Percentiles rank a stretch among this genome's conserved stretches.
phyloP scores from a whole-genome alignment of 2,329 filamentous ascomycete genomes.

The Coniochaeta ligniaria region DNA sequence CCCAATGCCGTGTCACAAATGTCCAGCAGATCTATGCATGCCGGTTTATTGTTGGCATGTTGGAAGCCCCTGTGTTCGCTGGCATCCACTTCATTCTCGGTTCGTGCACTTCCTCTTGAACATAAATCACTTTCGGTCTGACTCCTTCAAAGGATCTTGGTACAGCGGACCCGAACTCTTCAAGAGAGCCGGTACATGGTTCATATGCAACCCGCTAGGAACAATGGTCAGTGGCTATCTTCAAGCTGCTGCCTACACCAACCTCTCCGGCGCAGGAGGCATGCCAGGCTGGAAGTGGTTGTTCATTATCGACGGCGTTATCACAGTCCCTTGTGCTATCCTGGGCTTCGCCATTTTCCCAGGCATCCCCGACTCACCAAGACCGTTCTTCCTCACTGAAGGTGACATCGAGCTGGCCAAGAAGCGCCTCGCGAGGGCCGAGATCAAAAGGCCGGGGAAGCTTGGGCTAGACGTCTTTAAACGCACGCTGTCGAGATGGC shows the following conservation, averaged over 20 bases:
- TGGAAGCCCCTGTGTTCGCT: slow-evolving; percentile 9
- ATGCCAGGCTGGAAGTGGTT: slow-evolving; percentile 34
- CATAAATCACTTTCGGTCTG: too few relatives aligned
- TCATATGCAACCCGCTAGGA: slow-evolving; percentile 35
- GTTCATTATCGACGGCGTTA: slow-evolving; percentile 27
- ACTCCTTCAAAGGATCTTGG: too few relatives aligned
- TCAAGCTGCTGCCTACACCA: slow-evolving; percentile 37
- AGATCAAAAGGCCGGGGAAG: slow-evolving; percentile 12
- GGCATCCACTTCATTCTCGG: slow-evolving; percentile 22
- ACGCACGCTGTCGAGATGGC: slow-evolving; percentile 18
- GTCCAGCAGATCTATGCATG: slow-evolving; percentile 15
- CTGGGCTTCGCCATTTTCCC: slow-evolving; percentile 24
- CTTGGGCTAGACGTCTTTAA: slow-evolving; percentile 18
- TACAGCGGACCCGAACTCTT: slow-evolving; percentile 29
- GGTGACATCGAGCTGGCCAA: slow-evolving; percentile 19
- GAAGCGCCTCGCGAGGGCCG: slow-evolving; percentile 16
- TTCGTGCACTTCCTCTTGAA: too few relatives aligned
- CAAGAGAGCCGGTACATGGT: slow-evolving; percentile 43
- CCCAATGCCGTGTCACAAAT: slow-evolving; percentile 10
- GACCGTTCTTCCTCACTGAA: slow-evolving; percentile 19
- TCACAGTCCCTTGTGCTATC: slow-evolving; percentile 25
- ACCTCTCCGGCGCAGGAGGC: slow-evolving; percentile 33
- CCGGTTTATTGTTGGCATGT: slow-evolving; percentile 18
- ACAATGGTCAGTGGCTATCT: slow-evolving; percentile 38
- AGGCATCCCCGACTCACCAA: slow-evolving; percentile 18